Percentiles rank a stretch among this genome's conserved stretches.
phyloP scores from a whole-genome alignment of 441 rosid species.

The Gossypium davidsonii region DNA sequence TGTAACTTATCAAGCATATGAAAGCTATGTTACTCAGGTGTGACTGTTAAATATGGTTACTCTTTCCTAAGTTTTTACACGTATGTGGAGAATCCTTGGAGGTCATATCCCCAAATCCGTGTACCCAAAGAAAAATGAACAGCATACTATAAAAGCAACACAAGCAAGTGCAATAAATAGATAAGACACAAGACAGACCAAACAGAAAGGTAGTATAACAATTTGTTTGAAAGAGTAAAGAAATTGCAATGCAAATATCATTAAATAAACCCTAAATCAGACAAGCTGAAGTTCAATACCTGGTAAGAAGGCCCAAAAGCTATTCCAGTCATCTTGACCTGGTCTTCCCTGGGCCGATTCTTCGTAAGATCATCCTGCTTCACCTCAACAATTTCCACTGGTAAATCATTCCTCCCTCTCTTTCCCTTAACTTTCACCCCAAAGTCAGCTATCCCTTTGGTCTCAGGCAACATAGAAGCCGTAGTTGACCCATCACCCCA shows the following conservation, averaged over 20 bases:
- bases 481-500: constrained; percentile 30
- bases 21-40: too few species aligned
- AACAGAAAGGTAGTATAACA: not conserved
- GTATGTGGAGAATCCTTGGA: too few species aligned
- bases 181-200: not conserved
- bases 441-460: constrained; percentile 26
- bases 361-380: constrained; percentile 92
- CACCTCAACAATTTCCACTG: constrained; percentile 73
- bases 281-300: constrained; percentile 36
- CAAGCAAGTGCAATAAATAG: not conserved
- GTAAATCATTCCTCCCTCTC: constrained; percentile 70
- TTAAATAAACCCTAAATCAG: not conserved
- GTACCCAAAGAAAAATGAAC: too few species aligned
- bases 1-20: not conserved
- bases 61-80: too few species aligned
- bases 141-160: not conserved
- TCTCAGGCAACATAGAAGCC: constrained; percentile 28
- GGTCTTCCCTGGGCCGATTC: constrained; percentile 86
- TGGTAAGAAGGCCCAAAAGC: constrained; percentile 91
- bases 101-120: too few species aligned
- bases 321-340: constrained; percentile 72
- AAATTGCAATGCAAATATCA: not conserved
- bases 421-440: constrained; percentile 42
- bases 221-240: not conserved
- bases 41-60: too few species aligned